A percentile compares a stretch with the other conserved stretches of the same genome.
These are phyloP conservation scores for Aurifilum marmelostoma DNA, from an alignment of 2,329 filamentous ascomycete genomes.

Conservation along the genomic window DNA sequence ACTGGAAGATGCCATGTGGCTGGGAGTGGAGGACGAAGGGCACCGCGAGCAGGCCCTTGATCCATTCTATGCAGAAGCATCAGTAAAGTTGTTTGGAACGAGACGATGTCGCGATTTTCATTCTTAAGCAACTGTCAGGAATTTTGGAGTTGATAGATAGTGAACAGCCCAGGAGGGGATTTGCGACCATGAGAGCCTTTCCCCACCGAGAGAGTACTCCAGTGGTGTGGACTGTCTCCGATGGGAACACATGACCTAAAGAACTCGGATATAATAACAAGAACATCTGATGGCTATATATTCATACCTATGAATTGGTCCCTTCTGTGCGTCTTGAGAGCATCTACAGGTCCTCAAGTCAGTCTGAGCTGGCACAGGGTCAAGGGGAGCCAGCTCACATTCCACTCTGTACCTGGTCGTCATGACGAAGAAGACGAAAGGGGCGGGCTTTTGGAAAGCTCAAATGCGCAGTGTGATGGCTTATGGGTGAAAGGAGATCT, in stretches of 20 bases:
- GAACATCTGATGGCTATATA: neutral
- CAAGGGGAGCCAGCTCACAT: slow-evolving; percentile 55
- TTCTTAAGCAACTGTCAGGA: neutral
- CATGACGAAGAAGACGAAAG: slow-evolving; percentile 49
- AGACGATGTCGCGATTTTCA: neutral
- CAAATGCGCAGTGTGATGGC: neutral
- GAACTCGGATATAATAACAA: no score
- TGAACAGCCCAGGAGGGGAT: neutral
- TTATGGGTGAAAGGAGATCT: neutral
- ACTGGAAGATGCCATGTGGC: slow-evolving; percentile 76
- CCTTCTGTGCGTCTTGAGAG: slow-evolving; percentile 80
- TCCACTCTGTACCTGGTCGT: slow-evolving; percentile 72
- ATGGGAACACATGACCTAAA: no score
- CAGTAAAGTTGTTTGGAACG: neutral
- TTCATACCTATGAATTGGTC: slow-evolving; percentile 80
- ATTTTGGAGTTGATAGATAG: neutral
- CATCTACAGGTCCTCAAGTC: slow-evolving; percentile 48
- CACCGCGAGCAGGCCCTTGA: slow-evolving; percentile 91
- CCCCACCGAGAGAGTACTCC: no score
- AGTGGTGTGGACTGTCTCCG: no score
- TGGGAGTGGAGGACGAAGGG: slow-evolving; percentile 97
- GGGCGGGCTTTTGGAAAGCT: no score
- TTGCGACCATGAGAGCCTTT: no score
- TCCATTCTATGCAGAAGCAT: slow-evolving; percentile 71
- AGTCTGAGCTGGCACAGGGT: slow-evolving; percentile 7